Conservation (phyloP, 768 basidiomycete species). For the Tylopilus plumbeoviolaceoides region DNA sequence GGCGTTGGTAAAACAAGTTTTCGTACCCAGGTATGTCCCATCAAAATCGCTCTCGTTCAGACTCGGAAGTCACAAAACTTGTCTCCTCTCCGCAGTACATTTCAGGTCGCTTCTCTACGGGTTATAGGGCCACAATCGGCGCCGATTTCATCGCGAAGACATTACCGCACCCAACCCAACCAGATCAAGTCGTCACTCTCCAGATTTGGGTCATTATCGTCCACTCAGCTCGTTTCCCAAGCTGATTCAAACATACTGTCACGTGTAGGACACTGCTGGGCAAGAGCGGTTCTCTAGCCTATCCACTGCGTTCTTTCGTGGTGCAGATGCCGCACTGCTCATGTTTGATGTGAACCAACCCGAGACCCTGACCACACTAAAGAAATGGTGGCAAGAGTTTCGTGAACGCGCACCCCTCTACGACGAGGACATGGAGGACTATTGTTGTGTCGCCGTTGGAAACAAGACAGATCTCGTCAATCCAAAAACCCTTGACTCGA, state of each 20-base stretch:
- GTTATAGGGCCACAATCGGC: conserved; percentile 83
- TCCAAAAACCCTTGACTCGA: conserved; percentile 9
- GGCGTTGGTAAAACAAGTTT: conserved; percentile 85
- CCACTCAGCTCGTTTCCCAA: background rate
- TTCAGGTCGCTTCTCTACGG: conserved; percentile 67
- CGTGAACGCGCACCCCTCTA: conserved; percentile 57
- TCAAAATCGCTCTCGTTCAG: background rate
- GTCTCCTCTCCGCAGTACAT: conserved; percentile 52
- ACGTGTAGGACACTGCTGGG: conserved; percentile 71
- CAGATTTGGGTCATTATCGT: conserved; percentile 57
- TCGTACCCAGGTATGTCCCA: conserved; percentile 57
- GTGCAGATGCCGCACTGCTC: conserved; percentile 76
- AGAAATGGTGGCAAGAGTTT: conserved; percentile 81
- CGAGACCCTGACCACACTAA: conserved; percentile 53
- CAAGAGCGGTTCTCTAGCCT: conserved; percentile 86
- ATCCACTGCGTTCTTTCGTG: conserved; percentile 79
- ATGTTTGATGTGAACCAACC: conserved; percentile 77
- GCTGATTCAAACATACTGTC: conserved; percentile 4
- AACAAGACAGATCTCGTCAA: conserved; percentile 67
- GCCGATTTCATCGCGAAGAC: conserved; percentile 85
- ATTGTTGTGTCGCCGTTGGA: conserved; percentile 70
- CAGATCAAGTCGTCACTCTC: conserved; percentile 56
- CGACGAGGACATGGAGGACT: conserved; percentile 58
- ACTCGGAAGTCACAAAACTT: background rate
- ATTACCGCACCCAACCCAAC: conserved; percentile 53